Conservation (phyloP, 306 rosid species). For the Citrullus mucosospermus region DNA sequence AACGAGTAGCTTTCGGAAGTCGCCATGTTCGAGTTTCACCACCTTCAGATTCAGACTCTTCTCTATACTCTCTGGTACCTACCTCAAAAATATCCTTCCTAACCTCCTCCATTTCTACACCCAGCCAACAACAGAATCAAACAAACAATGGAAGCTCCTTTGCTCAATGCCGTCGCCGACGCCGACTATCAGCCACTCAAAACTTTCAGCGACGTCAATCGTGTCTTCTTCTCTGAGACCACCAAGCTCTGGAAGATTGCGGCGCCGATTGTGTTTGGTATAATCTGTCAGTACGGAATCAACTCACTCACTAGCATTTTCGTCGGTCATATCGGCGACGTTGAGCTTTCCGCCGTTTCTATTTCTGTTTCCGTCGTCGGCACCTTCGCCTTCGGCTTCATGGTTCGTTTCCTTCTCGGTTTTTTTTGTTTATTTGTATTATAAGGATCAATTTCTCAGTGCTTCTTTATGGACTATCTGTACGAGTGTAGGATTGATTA, state of each 20-base stretch:
- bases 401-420: conserved; percentile 15
- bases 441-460: not conserved
- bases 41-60: not conserved
- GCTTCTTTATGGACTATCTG: not conserved
- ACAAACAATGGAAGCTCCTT: conserved; percentile 8
- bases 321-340: conserved; percentile 67
- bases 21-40: not conserved
- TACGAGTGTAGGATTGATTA: not conserved
- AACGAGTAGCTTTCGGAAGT: not conserved
- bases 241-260: conserved; percentile 47
- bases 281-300: conserved; percentile 37
- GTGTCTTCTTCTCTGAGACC: conserved; percentile 31
- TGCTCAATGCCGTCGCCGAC: not conserved
- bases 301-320: conserved; percentile 51
- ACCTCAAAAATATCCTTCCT: not conserved
- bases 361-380: conserved; percentile 52
- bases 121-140: no score
- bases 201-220: conserved; percentile 8
- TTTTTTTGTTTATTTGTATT: not conserved
- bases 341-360: conserved; percentile 68
- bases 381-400: conserved; percentile 60
- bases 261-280: conserved; percentile 32
- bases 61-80: not conserved
- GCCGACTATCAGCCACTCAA: conserved; percentile 30
- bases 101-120: not conserved